Percentiles rank a stretch among this genome's conserved stretches.
These are phyloP conservation scores for Claviceps fusiformis DNA, from an alignment of 2,329 filamentous ascomycete species.

Conservation along the genomic window DNA sequence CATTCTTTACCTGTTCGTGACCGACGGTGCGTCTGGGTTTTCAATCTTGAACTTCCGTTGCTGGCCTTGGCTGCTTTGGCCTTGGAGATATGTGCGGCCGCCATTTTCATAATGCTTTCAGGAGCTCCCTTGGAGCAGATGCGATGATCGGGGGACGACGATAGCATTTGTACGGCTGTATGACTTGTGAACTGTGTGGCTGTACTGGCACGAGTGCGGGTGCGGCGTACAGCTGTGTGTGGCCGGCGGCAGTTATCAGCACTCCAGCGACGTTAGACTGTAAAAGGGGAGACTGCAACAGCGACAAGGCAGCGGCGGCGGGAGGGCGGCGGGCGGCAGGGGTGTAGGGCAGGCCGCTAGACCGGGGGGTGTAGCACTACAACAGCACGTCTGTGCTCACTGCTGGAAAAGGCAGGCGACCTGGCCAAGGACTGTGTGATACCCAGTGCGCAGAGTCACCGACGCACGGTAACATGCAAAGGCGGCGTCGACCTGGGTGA, in stretches of 20 bases:
- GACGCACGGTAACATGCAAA: neutral
- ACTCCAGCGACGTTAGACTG: too few relatives aligned
- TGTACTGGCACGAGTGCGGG: neutral
- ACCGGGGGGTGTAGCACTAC: conserved; percentile 6
- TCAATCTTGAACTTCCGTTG: conserved; percentile 48
- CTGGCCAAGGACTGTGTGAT: neutral
- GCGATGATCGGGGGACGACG: conserved; percentile 47
- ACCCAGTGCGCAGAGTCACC: neutral
- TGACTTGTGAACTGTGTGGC: neutral
- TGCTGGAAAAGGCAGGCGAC: neutral
- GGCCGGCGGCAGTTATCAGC: neutral
- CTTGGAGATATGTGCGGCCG: conserved; percentile 45
- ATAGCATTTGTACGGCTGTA: conserved; percentile 42
- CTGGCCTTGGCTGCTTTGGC: conserved; percentile 42
- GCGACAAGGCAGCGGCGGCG: conserved; percentile 2
- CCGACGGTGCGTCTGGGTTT: conserved; percentile 80
- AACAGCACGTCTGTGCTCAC: too few relatives aligned
- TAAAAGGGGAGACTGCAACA: neutral
- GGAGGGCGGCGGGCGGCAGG: conserved; percentile 8
- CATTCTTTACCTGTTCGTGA: conserved; percentile 66
- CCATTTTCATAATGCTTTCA: conserved; percentile 41
- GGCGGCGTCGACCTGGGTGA: neutral
- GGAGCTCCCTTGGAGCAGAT: conserved; percentile 35
- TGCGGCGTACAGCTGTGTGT: too few relatives aligned
- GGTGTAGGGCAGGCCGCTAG: conserved; percentile 5